Base-by-base conservation (phyloP, 2,329 filamentous ascomycete genomes). In the Fusarium odoratissimum region DNA sequence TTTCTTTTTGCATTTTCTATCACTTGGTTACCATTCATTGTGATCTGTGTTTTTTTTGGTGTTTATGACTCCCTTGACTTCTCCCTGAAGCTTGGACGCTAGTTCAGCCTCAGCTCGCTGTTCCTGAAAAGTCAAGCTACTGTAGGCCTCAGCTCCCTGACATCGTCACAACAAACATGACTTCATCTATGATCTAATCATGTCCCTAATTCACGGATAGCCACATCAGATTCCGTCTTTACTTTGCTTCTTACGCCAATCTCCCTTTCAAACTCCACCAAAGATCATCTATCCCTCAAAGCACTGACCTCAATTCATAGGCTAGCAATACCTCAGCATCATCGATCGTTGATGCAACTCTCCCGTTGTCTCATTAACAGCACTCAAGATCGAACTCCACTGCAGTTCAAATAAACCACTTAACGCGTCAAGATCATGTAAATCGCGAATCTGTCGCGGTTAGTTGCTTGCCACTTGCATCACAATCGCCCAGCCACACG, bases 401-500 rank as follows among this genome's bases (percentile, higher is more conserved):
- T 19, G 3, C 8, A n/a, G 16, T 42, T 16, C 3, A 38, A n/a
- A n/a, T 28, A 25, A 25, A 64, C 46, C 45, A 49, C 52, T 60
- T 54, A 55, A 51, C 55, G n/a, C 52, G 52, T 49, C 45, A 12
- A 49, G 10, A 21, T 40, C 44, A 37, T 19, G 11, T 19, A 17
- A 44, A 46, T 42, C 61, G 48, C 55, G 45, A 48, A 57, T 64
- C 56, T 11, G 23, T 48, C 61, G 21, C 62, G 62, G 17, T 37
- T 17, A 33, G 9, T 17, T 16, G n/a, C n/a, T 66, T 67, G 54
- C 64, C 45, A 67, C 52, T 67, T 61, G 40, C 64, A 67, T 67
- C 61, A 57, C 64, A 42, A 54, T 56, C 54, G n/a, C 49, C 54
- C 58, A 71, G 67, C 71, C 71, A 74, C 45, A 38, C 38, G 33